Evolutionary conservation across 345 rosid genomes (phyloP), one percentile per base, ranked within the genome.

Genomic region (Lepidium sativum): DNA sequence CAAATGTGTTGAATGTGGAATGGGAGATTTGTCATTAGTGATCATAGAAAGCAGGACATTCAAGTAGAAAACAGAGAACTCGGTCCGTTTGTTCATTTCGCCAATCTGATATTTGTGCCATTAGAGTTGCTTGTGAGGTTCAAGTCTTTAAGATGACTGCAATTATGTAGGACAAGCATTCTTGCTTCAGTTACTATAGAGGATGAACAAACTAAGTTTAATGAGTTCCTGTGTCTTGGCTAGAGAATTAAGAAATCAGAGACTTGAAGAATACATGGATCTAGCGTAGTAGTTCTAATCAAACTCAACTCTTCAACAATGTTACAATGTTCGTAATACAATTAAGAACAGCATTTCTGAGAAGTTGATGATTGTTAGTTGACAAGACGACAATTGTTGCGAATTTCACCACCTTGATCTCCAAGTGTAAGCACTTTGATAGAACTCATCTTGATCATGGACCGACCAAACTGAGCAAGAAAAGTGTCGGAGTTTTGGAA

Each of bases 401-500:
- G 82, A 63, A 83, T 80, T 67, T 85, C 89, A 63, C 91, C 87
- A 48, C 86, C 86, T 9, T 58, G 14, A 20, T 55, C 38, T 14
- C 77, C 80, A 60, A 37, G 52, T 0, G 71, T 67, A 12, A 79
- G 78, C 1, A 81, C 81, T 29, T 55, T 80, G 29, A 80, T 75
- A 16, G 73, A 67, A 15, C 85, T 81, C 91, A 88, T 77, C 51
- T 71, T 82, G 41, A 31, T 55, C 86, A 83, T 83, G 4, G 89
- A 82, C 27, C 32, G n/a, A 34, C 83, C 78, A 69, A 85, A 87
- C 10, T 68, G 74, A 6, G 35, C 6, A 39, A 83, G 75, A 73
- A 87, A 87, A 53, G 55, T 21, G 0, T 10, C 25, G 0, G 63
- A 44, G 16, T 63, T 39, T 33, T 49, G 75, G 15, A 81, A 78